A percentile compares a stretch with the other conserved stretches of the same genome.
Evolutionary conservation across 495 filamentous ascomycete species (phyloP).

Genomic region (Penicillium soppii): DNA sequence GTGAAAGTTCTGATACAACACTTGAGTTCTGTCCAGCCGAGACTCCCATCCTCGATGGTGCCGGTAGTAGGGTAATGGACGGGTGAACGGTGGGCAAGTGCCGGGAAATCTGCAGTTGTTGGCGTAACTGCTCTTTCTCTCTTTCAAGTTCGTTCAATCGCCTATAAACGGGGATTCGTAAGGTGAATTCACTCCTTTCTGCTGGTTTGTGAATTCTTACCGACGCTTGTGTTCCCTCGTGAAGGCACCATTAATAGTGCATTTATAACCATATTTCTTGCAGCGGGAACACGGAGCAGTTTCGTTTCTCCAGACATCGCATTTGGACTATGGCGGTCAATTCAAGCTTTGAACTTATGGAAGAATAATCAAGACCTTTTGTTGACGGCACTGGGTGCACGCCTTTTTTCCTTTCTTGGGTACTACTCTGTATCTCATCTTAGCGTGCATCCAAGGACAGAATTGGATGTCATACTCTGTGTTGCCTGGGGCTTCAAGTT

Average conservation of each 20-base stretch:
- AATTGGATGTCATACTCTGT: slow-evolving; percentile 16
- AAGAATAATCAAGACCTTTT: slow-evolving; percentile 30
- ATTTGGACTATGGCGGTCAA: slow-evolving; percentile 33
- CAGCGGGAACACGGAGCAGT: slow-evolving; percentile 38
- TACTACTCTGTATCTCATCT: slow-evolving; percentile 22
- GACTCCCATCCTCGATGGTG: slow-evolving; percentile 30
- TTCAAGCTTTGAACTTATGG: not conserved
- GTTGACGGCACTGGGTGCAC: slow-evolving; percentile 46
- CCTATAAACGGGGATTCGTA: slow-evolving; percentile 10
- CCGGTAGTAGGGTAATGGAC: slow-evolving; percentile 30
- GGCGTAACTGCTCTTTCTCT: slow-evolving; percentile 39
- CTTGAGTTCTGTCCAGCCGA: slow-evolving; percentile 1
- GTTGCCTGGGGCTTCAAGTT: not conserved
- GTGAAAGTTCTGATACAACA: slow-evolving; percentile 8
- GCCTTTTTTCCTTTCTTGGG: slow-evolving; percentile 44
- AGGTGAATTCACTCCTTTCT: not conserved
- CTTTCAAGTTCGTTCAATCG: slow-evolving; percentile 38
- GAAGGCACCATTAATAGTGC: slow-evolving; percentile 44
- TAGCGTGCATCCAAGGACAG: not conserved
- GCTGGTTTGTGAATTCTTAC: slow-evolving; percentile 18
- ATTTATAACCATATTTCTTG: slow-evolving; percentile 33
- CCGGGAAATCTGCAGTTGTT: slow-evolving; percentile 28
- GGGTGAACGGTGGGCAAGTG: slow-evolving; percentile 22
- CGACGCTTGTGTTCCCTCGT: slow-evolving; percentile 45
- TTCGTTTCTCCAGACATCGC: slow-evolving; percentile 38